These are phyloP conservation scores for Rosa hybrid DNA, from an alignment of 331 rosid species.

Conservation along the genomic window DNA sequence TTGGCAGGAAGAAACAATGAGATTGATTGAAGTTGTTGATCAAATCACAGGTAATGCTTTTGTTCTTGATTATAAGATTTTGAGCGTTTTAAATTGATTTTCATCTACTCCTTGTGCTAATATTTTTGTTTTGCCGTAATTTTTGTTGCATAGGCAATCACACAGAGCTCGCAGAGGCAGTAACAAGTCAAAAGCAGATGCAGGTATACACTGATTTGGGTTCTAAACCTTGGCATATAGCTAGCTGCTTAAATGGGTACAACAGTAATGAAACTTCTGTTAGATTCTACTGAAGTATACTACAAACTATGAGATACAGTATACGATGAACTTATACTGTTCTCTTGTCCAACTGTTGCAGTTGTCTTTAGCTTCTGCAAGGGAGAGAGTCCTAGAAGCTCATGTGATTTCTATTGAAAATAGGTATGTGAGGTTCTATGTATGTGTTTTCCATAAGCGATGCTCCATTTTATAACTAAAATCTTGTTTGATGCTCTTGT, in stretches of 20 bases:
- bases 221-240: neutral
- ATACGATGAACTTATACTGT: neutral
- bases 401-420: conserved; percentile 17
- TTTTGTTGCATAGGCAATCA: conserved; percentile 11
- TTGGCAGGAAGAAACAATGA: conserved; percentile 29
- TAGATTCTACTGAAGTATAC: neutral
- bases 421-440: conserved; percentile 6
- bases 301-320: neutral
- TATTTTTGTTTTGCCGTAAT: neutral
- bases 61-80: neutral
- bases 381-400: conserved; percentile 31
- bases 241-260: neutral
- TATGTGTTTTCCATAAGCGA: neutral
- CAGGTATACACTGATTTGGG: conserved; percentile 24
- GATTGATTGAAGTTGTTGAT: conserved; percentile 16
- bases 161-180: conserved; percentile 10
- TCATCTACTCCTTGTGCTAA: neutral
- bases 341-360: conserved; percentile 7
- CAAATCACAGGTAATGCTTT: conserved; percentile 21
- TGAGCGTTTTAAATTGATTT: neutral
- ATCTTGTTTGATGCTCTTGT: neutral
- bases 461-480: neutral
- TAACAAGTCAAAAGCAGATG: neutral
- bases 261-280: neutral
- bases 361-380: conserved; percentile 20